These are phyloP conservation scores for Hymenoscyphus linearis DNA, from an alignment of 2,329 filamentous ascomycete species.

Conservation along the genomic window DNA sequence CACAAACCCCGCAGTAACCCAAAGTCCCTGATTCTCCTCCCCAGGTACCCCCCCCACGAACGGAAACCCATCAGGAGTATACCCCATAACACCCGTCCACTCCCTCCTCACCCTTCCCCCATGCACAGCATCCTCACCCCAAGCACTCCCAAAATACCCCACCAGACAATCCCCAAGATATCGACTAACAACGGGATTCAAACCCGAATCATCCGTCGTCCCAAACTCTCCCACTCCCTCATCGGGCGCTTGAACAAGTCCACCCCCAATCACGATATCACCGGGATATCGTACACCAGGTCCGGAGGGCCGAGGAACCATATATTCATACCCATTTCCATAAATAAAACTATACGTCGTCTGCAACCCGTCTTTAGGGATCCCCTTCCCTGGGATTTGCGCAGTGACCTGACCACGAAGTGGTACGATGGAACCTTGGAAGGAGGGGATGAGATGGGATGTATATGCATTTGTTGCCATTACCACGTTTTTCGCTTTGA, in stretches of 20 bases:
- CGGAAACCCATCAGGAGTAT: conserved; percentile 47
- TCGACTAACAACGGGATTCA: conserved; percentile 22
- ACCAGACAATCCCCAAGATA: conserved; percentile 27
- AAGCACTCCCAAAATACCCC: conserved; percentile 30
- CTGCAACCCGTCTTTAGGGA: conserved; percentile 22
- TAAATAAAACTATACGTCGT: conserved; percentile 49
- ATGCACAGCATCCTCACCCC: too few relatives aligned
- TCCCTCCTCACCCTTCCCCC: conserved; percentile 42
- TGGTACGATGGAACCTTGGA: conserved; percentile 41
- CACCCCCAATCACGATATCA: conserved; percentile 32
- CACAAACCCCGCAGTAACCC: conserved; percentile 25
- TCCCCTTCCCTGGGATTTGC: conserved; percentile 31
- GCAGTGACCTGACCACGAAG: conserved; percentile 46
- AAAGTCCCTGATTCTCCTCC: conserved; percentile 30
- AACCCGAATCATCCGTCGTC: conserved; percentile 39
- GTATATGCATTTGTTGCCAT: conserved; percentile 52
- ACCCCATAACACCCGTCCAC: conserved; percentile 56
- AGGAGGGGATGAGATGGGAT: conserved; percentile 39
- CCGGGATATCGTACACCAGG: conserved; percentile 36
- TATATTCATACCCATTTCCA: conserved; percentile 58
- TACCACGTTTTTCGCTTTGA: conserved; percentile 40
- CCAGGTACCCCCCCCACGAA: conserved; percentile 46
- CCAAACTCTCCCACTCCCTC: conserved; percentile 34
- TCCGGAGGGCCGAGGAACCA: conserved; percentile 55
- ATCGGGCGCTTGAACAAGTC: conserved; percentile 14